Percentiles rank a stretch among this genome's conserved stretches.
phyloP scores from a whole-genome alignment of 495 filamentous ascomycete genomes.

The Aspergillus affinis region DNA sequence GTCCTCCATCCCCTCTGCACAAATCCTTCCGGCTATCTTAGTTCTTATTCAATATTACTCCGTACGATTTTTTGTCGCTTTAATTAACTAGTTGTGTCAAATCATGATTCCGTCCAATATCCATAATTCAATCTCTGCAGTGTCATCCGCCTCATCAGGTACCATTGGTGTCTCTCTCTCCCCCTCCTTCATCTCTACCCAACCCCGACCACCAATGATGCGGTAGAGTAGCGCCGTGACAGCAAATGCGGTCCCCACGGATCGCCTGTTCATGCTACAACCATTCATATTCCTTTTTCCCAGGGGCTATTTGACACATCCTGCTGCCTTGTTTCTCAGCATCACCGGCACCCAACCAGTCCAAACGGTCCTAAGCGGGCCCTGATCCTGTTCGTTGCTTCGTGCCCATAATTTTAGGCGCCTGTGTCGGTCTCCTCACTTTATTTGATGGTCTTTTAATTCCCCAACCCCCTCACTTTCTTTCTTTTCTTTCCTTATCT shows the following conservation, averaged over 20 bases:
- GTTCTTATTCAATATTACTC: background rate
- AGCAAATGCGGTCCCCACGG: conserved; percentile 30
- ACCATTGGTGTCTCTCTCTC: background rate
- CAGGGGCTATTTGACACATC: conserved; percentile 22
- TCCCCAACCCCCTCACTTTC: conserved; percentile 18
- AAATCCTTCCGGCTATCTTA: background rate
- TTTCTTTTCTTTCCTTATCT: conserved; percentile 1
- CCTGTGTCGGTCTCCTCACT: conserved; percentile 6
- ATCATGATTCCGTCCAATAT: background rate
- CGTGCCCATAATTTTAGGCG: conserved; percentile 22
- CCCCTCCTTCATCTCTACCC: conserved; percentile 1
- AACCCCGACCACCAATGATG: conserved; percentile 7
- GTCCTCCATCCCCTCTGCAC: background rate
- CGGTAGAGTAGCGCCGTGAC: conserved; percentile 13
- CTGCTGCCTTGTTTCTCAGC: conserved; percentile 25
- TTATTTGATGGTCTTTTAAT: conserved; percentile 3
- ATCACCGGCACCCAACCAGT: conserved; percentile 36
- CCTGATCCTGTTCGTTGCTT: conserved; percentile 25
- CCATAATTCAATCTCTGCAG: background rate
- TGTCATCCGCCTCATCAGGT: conserved; percentile 10
- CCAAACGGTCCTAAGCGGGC: conserved; percentile 5
- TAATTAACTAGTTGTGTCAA: background rate
- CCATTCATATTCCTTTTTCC: conserved; percentile 18
- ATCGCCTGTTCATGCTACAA: conserved; percentile 18
- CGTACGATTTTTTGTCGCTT: too few species aligned